Evolutionary conservation across 2,329 filamentous ascomycete genomes (phyloP).

Genomic region (Colletotrichum higginsianum): DNA sequence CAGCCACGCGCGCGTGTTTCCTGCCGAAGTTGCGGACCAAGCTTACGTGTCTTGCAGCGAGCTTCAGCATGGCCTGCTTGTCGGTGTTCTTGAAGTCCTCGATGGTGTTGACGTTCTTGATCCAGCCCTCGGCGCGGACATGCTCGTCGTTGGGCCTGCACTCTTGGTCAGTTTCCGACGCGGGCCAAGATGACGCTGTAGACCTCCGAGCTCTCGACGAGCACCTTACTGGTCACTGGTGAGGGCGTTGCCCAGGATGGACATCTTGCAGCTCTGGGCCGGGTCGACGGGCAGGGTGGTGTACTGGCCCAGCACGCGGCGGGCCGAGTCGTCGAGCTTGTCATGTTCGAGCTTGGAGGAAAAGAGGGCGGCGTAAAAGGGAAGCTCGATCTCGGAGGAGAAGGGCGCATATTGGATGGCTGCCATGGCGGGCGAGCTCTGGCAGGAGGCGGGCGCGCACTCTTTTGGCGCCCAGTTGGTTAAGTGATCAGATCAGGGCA

Average conservation of each 20-base stretch:
- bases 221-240: slow-evolving; percentile 82
- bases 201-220: slow-evolving; percentile 16
- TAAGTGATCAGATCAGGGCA: background rate
- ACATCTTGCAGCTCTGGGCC: slow-evolving; percentile 87
- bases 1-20: background rate
- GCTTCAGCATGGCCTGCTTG: slow-evolving; percentile 82
- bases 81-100: slow-evolving; percentile 92
- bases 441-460: background rate
- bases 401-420: slow-evolving; percentile 85
- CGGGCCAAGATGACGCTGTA: slow-evolving; percentile 41
- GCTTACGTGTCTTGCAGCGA: slow-evolving; percentile 82
- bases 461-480: background rate
- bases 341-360: slow-evolving; percentile 96
- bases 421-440: slow-evolving; percentile 61
- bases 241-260: slow-evolving; percentile 89
- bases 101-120: slow-evolving; percentile 96
- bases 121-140: slow-evolving; percentile 90
- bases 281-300: slow-evolving; percentile 84
- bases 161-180: slow-evolving; percentile 47
- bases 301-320: slow-evolving; percentile 89
- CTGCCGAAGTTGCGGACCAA: background rate
- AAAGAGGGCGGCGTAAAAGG: slow-evolving; percentile 95
- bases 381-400: slow-evolving; percentile 92
- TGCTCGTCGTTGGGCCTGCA: slow-evolving; percentile 77
- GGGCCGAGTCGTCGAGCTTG: slow-evolving; percentile 94